These are phyloP conservation scores for Cryptococcus sp. DNA, from an alignment of 1,284 basidiomycete species.

Conservation along the genomic window DNA sequence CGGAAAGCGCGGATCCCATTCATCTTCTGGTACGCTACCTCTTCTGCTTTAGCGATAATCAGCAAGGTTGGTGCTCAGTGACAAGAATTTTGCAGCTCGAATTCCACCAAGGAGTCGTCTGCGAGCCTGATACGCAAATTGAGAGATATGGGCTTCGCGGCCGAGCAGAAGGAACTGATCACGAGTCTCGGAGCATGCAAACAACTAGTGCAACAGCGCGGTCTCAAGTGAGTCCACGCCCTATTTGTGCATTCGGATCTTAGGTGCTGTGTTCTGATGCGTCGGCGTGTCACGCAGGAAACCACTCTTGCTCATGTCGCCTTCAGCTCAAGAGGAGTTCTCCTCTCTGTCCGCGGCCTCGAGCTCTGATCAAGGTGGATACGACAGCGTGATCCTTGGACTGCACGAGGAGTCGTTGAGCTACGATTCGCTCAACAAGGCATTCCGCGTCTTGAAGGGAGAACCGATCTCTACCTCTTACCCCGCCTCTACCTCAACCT, in stretches of 20 bases:
- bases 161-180: conserved; percentile 59
- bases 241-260: neutral
- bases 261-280: neutral
- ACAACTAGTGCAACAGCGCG: conserved; percentile 55
- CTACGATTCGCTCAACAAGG: conserved; percentile 63
- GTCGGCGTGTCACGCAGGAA: conserved; percentile 44
- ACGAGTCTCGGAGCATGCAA: conserved; percentile 66
- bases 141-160: conserved; percentile 59
- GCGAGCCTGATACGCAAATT: conserved; percentile 56
- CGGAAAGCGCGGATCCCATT: conserved; percentile 59
- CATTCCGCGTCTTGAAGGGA: conserved; percentile 63
- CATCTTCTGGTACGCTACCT: conserved; percentile 63
- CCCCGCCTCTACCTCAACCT: neutral
- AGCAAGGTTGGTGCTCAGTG: neutral
- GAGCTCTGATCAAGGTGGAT: conserved; percentile 32
- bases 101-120: conserved; percentile 60
- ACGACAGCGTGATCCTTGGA: conserved; percentile 69
- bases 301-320: conserved; percentile 64
- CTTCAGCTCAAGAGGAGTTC: conserved; percentile 63
- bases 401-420: conserved; percentile 61
- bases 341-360: conserved; percentile 18
- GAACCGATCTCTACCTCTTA: conserved; percentile 36
- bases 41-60: neutral
- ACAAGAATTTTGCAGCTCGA: conserved; percentile 42
- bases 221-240: conserved; percentile 54